Evolutionary conservation across 1,284 basidiomycete genomes (phyloP).

Genomic region (Takashimella tepidaria): DNA sequence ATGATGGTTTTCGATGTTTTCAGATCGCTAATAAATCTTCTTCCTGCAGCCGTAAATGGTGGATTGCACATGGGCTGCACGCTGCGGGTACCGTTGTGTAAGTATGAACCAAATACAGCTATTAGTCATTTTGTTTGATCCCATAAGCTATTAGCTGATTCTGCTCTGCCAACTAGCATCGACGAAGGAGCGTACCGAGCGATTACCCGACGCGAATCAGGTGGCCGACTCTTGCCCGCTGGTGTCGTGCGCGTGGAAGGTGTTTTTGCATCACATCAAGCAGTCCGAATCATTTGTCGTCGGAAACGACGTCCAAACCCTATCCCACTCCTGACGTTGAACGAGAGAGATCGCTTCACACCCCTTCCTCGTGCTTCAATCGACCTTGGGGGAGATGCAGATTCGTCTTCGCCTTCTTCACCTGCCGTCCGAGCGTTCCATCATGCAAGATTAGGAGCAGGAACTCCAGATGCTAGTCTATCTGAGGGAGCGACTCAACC

Average conservation of each 20-base stretch:
- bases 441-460: not conserved
- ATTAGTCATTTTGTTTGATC: too few species aligned
- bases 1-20: not conserved
- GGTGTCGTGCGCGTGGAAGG: slow-evolving; percentile 85
- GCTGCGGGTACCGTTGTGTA: slow-evolving; percentile 76
- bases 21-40: not conserved
- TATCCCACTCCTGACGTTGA: not conserved
- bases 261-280: slow-evolving; percentile 88
- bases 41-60: slow-evolving; percentile 75
- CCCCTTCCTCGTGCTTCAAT: not conserved
- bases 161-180: slow-evolving; percentile 19
- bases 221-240: slow-evolving; percentile 81
- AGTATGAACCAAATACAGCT: slow-evolving; percentile 10
- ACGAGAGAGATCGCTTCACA: not conserved
- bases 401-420: not conserved
- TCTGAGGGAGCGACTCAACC: slow-evolving; percentile 19
- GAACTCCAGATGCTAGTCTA: not conserved
- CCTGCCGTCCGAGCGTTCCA: not conserved
- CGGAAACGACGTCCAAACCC: slow-evolving; percentile 20
- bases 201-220: slow-evolving; percentile 74
- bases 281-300: slow-evolving; percentile 74
- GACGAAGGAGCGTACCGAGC: slow-evolving; percentile 85
- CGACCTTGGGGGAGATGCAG: not conserved
- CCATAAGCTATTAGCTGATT: not conserved
- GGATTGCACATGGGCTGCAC: slow-evolving; percentile 88